Base-by-base conservation (phyloP, 768 basidiomycete genomes). In the Agaricus blazei region DNA sequence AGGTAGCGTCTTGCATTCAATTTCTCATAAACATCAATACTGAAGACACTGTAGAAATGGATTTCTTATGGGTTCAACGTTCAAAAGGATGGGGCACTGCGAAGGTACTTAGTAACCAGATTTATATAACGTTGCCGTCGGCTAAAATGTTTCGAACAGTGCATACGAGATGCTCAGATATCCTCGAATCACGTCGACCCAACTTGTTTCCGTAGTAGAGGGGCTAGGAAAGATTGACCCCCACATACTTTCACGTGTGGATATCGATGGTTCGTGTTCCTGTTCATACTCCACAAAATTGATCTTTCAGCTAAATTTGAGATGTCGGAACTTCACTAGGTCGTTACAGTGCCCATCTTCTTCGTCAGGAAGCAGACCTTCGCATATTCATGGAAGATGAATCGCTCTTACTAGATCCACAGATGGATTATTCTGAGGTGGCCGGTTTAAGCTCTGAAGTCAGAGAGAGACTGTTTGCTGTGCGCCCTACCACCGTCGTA, bases 381-480 rank as follows among this genome's bases (percentile, higher is more conserved):
- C 77, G 78, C 1, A 73, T 78, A 11, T 95, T 94, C 70, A 72
- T 83, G 62, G 79, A 84, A 51, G 91, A 95, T 56, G 92, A 94
- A 65, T 75, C 78, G 12, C 75, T 94, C 23, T 44, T 75, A 26
- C 79, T 95, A 24, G 84, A 90, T 61, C 79, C 85, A 0, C 62
- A 78, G 31, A 77, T 93, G 70, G 85, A 94, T 64, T 96, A 93
- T 62, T 63, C 69, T 1, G 51, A 66, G 3, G 75, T 96, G 0
- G 68, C 71, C 1, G 90, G 90, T 0, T 69, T 96, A 56, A 93
- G 90, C 62, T 77, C 77, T 15, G 93, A 95, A 66, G 83, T 91
- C 9, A 75, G 75, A 58, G 86, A 92, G 63, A 74, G 83, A 41
- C 68, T 96, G 34, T 72, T 68, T 43, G 69, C 63, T 3, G 78